Evolutionary conservation across 495 filamentous ascomycete species (phyloP), one percentile per base, ranked within the genome.

Genomic region (Penicillium turbatum): DNA sequence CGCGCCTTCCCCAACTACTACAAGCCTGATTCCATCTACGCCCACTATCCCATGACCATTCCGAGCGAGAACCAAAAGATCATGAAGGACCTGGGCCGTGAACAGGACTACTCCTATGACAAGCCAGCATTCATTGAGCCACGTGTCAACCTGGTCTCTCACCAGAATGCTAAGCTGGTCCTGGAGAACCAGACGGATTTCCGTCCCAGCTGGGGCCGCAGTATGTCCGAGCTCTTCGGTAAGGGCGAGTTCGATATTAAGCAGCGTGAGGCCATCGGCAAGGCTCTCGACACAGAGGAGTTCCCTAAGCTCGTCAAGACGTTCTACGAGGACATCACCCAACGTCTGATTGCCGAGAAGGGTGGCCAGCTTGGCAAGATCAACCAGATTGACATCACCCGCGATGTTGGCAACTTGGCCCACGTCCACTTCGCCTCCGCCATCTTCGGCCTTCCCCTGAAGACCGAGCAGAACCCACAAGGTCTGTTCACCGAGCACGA

Each of bases 11-110:
- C 90, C 2, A 80, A 86, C 56, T 82, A 85, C 64, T 92, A 88
- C 81, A 86, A 84, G 65, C 63, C 73, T 27, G 86, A 93, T 69
- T 91, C 87, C 1, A 83, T 92, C 53, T 95, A 93, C 54, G 88
- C 88, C n/a, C 87, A 90, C 60, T 93, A 88, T 63, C 90, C 90
- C 5, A 87, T 95, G 82, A 89, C 87, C 6, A 84, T 87, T 21
- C 86, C 87, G 9, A 60, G 69, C 29, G 89, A 93, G 67, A 93
- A 87, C 59, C 68, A 74, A 36, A 83, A 82, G 60, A 92, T 95
- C 56, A 78, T 86, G 63, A 87, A 83, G 59, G 72, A 79, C 48
- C 80, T 95, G n/a, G 82, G 82, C 41, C 78, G 82, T 42, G 86
- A 81, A 47, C 75, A 85, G 31, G 74, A 89, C 53, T 95, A 89